Base-by-base conservation (phyloP, 495 filamentous ascomycete genomes). In the Tetracladium setigerum region DNA sequence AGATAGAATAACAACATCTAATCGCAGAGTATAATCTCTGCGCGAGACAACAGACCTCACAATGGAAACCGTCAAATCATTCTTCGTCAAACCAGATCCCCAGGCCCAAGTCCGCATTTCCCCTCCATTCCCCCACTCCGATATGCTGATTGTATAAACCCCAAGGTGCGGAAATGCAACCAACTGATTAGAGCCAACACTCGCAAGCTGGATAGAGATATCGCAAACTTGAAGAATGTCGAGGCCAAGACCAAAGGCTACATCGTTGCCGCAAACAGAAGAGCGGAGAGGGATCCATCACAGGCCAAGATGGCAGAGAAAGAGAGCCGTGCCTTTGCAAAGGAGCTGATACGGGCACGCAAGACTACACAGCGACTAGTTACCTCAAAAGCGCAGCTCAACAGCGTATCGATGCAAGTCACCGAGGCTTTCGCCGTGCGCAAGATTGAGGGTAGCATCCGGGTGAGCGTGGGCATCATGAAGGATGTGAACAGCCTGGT, bases 361-460 rank as follows among this genome's bases (percentile, higher is more conserved):
- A 84, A 83, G 54, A 82, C 89, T 46, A 73, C 72, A 9, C 64
- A 71, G 17, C 82, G 92, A 15, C 72, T 98, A 15, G 69, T 77
- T 30, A 97, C 94, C 1, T 83, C 79, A 50, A 90, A 90, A 59
- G 94, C 92, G 5, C 92, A 96, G 68, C 77, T 98, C 14, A 82
- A 86, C 66, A 89, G 83, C 61, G 94, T 98, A 46, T 82, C 89
- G 56, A 95, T 96, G 94, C 94, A 97, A 66, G 94, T 98, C 52
- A 88, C 86, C 58, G 91, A 97, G 67, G 91, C 94, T 2, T 98
- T 97, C 60, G 86, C 87, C 5, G 82, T 95, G 58, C 82, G 90
- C 53, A 95, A 95, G 73, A 96, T 97, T 55, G 91, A 96, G 71
- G 94, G 94, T 35, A 88, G 81, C 62, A 87, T 98, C 53, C 73